phyloP scores from a whole-genome alignment of 1,284 basidiomycete species.

The Boletus semigastroideus region DNA sequence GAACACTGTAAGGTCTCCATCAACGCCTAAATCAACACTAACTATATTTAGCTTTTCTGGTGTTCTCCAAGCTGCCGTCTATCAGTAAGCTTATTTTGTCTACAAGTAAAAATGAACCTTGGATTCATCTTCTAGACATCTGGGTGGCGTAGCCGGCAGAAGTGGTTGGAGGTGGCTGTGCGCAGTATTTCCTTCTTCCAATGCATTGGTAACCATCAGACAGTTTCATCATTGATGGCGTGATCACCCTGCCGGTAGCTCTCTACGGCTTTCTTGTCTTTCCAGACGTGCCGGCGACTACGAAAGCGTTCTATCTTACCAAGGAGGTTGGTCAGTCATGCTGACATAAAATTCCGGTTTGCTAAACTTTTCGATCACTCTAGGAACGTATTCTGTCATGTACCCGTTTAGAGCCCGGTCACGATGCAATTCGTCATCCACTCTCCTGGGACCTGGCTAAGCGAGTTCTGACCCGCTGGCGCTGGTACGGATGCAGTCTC shows the following conservation, averaged over 20 bases:
- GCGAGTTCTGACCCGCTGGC: constrained; percentile 61
- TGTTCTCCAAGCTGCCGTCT: constrained; percentile 65
- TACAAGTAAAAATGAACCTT: not conserved
- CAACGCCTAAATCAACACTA: not conserved
- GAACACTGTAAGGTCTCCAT: constrained; percentile 50
- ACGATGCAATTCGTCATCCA: constrained; percentile 40
- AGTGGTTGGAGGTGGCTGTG: constrained; percentile 76
- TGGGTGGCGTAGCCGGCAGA: constrained; percentile 57
- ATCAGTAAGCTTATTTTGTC: constrained; percentile 39
- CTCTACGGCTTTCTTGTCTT: constrained; percentile 73
- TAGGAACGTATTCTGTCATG: constrained; percentile 58
- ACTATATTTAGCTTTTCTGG: constrained; percentile 60
- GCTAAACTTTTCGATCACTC: not conserved
- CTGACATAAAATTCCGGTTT: not conserved
- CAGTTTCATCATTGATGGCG: constrained; percentile 71
- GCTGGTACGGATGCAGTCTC: constrained; percentile 68
- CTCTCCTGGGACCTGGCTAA: constrained; percentile 51
- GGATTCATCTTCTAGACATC: constrained; percentile 37
- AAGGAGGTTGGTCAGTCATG: constrained; percentile 42
- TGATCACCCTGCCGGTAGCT: constrained; percentile 72
- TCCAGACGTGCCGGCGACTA: constrained; percentile 68
- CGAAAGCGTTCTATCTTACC: constrained; percentile 63
- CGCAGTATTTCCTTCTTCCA: constrained; percentile 22
- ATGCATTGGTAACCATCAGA: not conserved
- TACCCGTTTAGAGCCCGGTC: constrained; percentile 42